Conservation (phyloP, 148 eudicot species). For the Simmondsia chinensis region DNA sequence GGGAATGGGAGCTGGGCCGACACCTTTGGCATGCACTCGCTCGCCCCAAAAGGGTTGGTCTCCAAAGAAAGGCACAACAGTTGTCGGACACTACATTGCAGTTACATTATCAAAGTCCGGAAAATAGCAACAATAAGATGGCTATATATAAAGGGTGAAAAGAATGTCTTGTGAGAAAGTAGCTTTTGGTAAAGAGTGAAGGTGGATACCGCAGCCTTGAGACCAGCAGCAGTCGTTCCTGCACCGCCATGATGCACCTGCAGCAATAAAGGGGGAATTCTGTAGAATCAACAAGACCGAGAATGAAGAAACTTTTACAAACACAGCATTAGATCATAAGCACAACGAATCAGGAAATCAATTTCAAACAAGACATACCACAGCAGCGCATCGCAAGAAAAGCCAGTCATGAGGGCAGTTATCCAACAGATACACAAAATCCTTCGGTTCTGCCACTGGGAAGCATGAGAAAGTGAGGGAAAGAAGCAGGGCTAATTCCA, state of each 20-base stretch:
- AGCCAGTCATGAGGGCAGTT: conserved; percentile 38
- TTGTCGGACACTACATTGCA: conserved; percentile 63
- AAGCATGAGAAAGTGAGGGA: conserved; percentile 1
- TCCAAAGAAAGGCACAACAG: conserved; percentile 63
- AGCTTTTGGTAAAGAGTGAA: no score
- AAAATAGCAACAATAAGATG: no score
- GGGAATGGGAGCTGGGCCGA: conserved; percentile 66
- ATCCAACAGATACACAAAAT: conserved; percentile 35
- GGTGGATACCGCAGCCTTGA: conserved; percentile 46
- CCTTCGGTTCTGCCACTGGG: conserved; percentile 47
- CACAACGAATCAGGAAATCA: no score
- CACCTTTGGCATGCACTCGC: conserved; percentile 46
- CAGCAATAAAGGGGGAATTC: no score
- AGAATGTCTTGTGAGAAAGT: no score
- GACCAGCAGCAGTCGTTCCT: conserved; percentile 54
- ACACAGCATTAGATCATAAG: no score
- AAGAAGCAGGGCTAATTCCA: no score
- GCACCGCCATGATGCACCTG: conserved; percentile 56
- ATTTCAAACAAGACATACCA: conserved; percentile 20
- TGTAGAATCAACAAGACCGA: no score
- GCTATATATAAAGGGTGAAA: no score
- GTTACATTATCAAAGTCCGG: no score
- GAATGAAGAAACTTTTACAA: no score
- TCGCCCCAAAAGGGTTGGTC: conserved; percentile 79
- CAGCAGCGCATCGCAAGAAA: conserved; percentile 25